Evolutionary conservation across 106 monocot species (phyloP).

Genomic region (Phalaenopsis equestris): DNA sequence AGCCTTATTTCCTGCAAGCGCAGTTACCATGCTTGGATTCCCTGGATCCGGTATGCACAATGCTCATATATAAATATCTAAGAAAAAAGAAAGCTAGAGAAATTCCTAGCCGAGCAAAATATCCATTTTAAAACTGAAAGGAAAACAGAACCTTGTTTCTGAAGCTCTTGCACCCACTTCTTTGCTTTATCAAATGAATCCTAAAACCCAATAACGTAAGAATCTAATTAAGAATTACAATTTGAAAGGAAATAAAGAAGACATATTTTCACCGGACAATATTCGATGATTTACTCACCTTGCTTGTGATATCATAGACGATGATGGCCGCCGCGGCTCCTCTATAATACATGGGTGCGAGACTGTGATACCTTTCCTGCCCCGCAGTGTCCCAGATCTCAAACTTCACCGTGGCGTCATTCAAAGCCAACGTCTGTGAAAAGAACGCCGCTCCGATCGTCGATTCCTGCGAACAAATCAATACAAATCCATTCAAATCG

Average conservation of each 20-base stretch:
- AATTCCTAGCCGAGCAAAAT: not conserved
- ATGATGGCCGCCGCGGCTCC: conserved; percentile 93
- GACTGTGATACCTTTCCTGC: conserved; percentile 93
- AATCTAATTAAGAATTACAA: not conserved
- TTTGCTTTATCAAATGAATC: conserved; percentile 82
- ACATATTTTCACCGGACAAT: too few relatives aligned
- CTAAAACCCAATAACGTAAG: conserved; percentile 21
- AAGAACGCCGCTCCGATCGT: conserved; percentile 98
- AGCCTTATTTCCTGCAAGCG: conserved; percentile 44
- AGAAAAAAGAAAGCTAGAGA: not conserved
- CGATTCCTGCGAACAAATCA: conserved; percentile 51
- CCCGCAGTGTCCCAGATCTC: conserved; percentile 99
- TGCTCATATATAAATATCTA: not conserved
- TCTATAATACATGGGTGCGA: conserved; percentile 98
- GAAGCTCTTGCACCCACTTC: conserved; percentile 90
- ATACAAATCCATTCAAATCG: not conserved
- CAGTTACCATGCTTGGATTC: conserved; percentile 53
- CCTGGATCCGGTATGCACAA: conserved; percentile 17
- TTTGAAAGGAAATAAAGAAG: not conserved
- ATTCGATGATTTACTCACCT: conserved; percentile 15
- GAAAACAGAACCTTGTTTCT: conserved; percentile 78
- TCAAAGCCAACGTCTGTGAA: conserved; percentile 86
- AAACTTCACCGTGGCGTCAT: conserved; percentile 87
- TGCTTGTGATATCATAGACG: conserved; percentile 87
- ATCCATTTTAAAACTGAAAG: not conserved